Conservation (phyloP, 2,329 filamentous ascomycete species). For the Diaporthe sp. region DNA sequence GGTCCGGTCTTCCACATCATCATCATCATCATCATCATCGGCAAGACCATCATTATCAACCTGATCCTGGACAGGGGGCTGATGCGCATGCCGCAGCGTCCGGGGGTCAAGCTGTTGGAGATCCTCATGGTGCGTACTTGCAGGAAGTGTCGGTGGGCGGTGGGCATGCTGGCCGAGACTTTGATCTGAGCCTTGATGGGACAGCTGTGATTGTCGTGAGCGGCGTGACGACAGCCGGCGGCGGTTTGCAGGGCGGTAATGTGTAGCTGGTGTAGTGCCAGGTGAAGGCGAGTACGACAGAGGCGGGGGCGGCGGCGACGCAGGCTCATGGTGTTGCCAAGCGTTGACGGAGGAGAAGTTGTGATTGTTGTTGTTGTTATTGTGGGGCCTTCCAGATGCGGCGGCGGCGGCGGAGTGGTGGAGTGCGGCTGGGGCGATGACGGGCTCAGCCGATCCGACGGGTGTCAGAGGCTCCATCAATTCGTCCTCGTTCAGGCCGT, state of each 20-base stretch:
- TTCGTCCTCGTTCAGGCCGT: slow-evolving; percentile 28
- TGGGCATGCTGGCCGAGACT: slow-evolving; percentile 28
- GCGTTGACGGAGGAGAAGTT: slow-evolving; percentile 35
- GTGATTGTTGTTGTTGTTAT: background rate
- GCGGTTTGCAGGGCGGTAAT: slow-evolving; percentile 32
- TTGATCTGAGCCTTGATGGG: slow-evolving; percentile 29
- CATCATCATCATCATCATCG: background rate
- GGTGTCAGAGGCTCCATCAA: slow-evolving; percentile 36
- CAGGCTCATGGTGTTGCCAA: slow-evolving; percentile 35
- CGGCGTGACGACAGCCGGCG: slow-evolving; percentile 16
- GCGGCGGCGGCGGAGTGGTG: slow-evolving; percentile 19
- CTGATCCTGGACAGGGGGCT: slow-evolving; percentile 7
- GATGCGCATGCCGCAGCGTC: slow-evolving; percentile 12
- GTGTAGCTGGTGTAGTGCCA: slow-evolving; percentile 22
- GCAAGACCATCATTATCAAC: background rate
- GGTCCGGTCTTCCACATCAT: background rate
- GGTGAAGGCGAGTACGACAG: slow-evolving; percentile 40
- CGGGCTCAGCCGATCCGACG: slow-evolving; percentile 33
- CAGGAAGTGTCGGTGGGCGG: background rate
- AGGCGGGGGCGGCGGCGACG: slow-evolving; percentile 37
- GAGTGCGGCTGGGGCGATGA: slow-evolving; percentile 23
- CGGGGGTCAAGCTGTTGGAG: slow-evolving; percentile 23
- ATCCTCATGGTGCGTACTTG: slow-evolving; percentile 19
- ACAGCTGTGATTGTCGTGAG: slow-evolving; percentile 11
- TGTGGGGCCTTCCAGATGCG: slow-evolving; percentile 36